Base-by-base conservation (phyloP, 2,329 filamentous ascomycete species). In the Apiospora hydei region DNA sequence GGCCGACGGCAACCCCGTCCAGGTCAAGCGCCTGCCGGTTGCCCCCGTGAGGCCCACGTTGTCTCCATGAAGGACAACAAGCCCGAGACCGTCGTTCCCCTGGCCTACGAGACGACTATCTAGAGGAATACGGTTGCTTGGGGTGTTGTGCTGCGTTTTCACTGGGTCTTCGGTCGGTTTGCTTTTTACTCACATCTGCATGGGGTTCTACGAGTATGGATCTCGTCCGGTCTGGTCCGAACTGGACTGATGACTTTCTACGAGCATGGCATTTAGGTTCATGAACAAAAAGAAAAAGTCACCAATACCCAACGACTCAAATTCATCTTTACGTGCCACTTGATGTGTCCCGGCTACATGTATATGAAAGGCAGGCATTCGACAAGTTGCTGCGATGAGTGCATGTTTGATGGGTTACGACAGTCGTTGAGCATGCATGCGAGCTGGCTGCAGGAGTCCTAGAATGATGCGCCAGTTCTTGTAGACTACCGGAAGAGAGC, bases 41-140 rank as follows among this genome's bases (percentile, higher is more conserved):
- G 88, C 89, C 83, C 96, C 85, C 91, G 96, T 79, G 92, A 93
- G 78, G 92, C 93, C 77, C 90, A 91, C 84, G 95, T 92, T 77
- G 90, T 98, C 84, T 93, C 90, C 81, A 87, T 92, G 81, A 91
- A 91, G 87, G 92, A 94, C 84, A 94, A 94, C 88, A 89, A 91
- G 84, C 94, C 95, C 77, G 94, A 98, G 92, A 98, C 93, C 80
- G 91, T 98, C 82, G 91, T 92, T 76, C 95, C 96, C 80, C 90
- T 98, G 80, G 87, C 96, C 82, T 99, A 98, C 92, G 96, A 98
- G 91, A 99, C 96, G 81, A 96, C 94, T 83, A 98, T 99, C 86
- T 99, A 96, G 57, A 64, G 57, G 57, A 41, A 64, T 30, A 41
- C 57, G 57, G 57, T 41, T 64, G 57, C 57, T 64, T 64, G 57